These are phyloP conservation scores for Limnanthes douglasii DNA, from an alignment of 345 rosid species.

Conservation along the genomic window DNA sequence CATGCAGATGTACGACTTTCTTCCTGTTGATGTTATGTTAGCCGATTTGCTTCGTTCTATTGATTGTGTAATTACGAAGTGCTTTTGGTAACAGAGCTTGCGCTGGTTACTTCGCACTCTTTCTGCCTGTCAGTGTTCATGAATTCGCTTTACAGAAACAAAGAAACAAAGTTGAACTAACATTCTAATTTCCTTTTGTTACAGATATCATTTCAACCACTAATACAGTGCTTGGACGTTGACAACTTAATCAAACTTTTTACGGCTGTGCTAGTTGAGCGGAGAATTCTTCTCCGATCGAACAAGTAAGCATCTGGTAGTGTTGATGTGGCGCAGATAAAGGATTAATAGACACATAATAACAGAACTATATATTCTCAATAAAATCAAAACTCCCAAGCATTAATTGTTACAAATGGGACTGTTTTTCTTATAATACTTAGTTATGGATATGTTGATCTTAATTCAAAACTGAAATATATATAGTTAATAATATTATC, in stretches of 20 bases:
- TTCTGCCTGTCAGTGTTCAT: too few species aligned
- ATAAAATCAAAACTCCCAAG: too few species aligned
- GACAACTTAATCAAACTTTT: slow-evolving; percentile 85
- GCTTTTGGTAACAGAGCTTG: too few species aligned
- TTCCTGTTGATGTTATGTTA: slow-evolving; percentile 6
- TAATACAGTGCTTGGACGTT: slow-evolving; percentile 89
- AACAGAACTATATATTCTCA: too few species aligned
- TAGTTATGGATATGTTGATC: background rate
- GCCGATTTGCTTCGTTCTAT: slow-evolving; percentile 1
- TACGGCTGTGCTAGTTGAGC: slow-evolving; percentile 83
- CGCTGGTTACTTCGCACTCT: too few species aligned
- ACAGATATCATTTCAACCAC: slow-evolving; percentile 96
- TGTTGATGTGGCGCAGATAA: too few species aligned
- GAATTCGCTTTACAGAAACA: too few species aligned
- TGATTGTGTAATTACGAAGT: slow-evolving; percentile 3
- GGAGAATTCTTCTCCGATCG: slow-evolving; percentile 89
- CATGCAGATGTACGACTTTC: slow-evolving; percentile 70
- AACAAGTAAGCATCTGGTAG: slow-evolving; percentile 69
- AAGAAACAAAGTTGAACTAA: too few species aligned
- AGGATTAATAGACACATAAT: too few species aligned
- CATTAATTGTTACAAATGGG: too few species aligned
- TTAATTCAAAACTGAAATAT: too few species aligned
- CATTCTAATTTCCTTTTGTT: too few species aligned
- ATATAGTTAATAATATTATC: background rate
- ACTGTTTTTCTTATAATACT: background rate